These are phyloP conservation scores for Prosopis cineraria DNA, from an alignment of 306 rosid genomes.

Conservation along the genomic window DNA sequence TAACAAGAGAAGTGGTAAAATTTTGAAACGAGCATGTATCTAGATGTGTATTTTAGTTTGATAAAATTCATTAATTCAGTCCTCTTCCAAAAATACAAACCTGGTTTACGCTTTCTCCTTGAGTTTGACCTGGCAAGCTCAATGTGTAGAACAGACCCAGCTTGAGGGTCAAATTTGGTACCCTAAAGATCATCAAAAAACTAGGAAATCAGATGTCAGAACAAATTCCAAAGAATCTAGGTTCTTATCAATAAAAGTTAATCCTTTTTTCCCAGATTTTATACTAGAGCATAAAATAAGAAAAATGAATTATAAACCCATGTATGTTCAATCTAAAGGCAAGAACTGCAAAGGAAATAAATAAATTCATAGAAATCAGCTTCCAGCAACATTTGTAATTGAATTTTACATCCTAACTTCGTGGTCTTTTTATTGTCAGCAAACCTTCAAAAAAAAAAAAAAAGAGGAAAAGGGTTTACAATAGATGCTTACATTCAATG, in stretches of 20 bases:
- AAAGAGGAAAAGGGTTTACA: neutral
- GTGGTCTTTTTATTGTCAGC: neutral
- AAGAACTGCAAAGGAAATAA: neutral
- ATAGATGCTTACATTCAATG: constrained; percentile 68
- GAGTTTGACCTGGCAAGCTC: constrained; percentile 97
- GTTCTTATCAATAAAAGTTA: constrained; percentile 8
- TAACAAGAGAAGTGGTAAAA: constrained; percentile 11
- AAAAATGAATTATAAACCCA: constrained; percentile 23
- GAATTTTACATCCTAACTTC: neutral
- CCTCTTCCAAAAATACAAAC: constrained; percentile 37
- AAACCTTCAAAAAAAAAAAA: neutral
- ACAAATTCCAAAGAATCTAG: constrained; percentile 25
- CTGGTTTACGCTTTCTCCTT: constrained; percentile 91
- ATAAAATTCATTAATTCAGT: constrained; percentile 1
- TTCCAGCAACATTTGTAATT: neutral
- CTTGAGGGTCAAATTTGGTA: constrained; percentile 94
- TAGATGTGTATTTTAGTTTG: constrained; percentile 6
- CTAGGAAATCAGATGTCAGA: constrained; percentile 33
- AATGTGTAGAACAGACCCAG: constrained; percentile 77
- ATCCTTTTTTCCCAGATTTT: neutral
- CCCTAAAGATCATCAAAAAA: constrained; percentile 58
- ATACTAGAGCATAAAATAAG: constrained; percentile 16
- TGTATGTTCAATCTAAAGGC: constrained; percentile 1
- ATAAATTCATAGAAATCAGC: neutral
- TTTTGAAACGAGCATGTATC: neutral